Percentiles rank a stretch among this genome's conserved stretches.
These are phyloP conservation scores for Barnettozyma californica DNA, from an alignment of 805 yeast species.

Conservation along the genomic window DNA sequence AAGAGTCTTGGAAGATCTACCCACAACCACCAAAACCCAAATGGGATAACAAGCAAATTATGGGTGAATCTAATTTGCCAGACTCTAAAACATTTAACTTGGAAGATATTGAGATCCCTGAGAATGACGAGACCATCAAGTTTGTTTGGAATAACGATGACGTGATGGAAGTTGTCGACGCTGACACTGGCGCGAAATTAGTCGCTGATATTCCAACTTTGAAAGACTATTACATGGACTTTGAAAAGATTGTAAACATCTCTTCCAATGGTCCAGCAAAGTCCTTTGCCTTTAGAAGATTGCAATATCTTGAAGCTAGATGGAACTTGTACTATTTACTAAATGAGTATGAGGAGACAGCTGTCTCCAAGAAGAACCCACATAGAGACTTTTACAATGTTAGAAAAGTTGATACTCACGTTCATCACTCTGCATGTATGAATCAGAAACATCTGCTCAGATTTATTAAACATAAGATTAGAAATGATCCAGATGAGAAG, in stretches of 20 bases:
- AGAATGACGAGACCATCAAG: slow-evolving; percentile 41
- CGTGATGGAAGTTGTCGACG: slow-evolving; percentile 58
- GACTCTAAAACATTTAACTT: slow-evolving; percentile 40
- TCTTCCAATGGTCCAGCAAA: slow-evolving; percentile 95
- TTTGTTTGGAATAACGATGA: slow-evolving; percentile 54
- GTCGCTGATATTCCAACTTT: slow-evolving; percentile 72
- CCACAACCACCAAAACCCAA: slow-evolving; percentile 95
- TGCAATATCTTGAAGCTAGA: slow-evolving; percentile 92
- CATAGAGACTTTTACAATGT: slow-evolving; percentile 97
- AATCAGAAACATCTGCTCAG: slow-evolving; percentile 94
- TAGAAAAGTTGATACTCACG: slow-evolving; percentile 96
- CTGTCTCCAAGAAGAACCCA: slow-evolving; percentile 86
- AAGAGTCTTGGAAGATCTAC: slow-evolving; percentile 67
- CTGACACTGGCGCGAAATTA: slow-evolving; percentile 27
- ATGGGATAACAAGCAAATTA: slow-evolving; percentile 61
- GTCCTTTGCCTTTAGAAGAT: slow-evolving; percentile 89
- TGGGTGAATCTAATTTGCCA: slow-evolving; percentile 33
- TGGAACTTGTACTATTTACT: slow-evolving; percentile 88
- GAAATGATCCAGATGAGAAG: slow-evolving; percentile 78
- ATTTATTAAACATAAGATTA: slow-evolving; percentile 90
- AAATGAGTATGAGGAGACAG: slow-evolving; percentile 89
- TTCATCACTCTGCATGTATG: slow-evolving; percentile 99
- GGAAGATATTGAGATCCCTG: slow-evolving; percentile 38
- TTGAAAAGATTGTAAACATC: slow-evolving; percentile 64
- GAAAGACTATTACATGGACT: slow-evolving; percentile 78